Evolutionary conservation across 805 yeast species (phyloP).

Genomic region (Suhomyces prunicola): DNA sequence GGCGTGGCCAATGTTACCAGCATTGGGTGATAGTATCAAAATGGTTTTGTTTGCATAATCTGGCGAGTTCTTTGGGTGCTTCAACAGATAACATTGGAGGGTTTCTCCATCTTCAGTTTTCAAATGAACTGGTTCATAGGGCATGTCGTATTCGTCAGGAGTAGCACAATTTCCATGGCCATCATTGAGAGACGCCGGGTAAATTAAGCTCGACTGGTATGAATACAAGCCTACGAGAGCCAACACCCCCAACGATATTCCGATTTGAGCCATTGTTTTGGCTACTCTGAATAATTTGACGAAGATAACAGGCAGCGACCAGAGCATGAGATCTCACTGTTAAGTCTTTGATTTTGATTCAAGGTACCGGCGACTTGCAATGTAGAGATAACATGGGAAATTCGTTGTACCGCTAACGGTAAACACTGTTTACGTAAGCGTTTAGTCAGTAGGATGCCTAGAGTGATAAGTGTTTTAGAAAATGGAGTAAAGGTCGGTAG

Average conservation of each 20-base stretch:
- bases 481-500: background rate
- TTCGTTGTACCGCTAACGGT: background rate
- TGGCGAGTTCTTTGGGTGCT: constrained; percentile 41
- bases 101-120: constrained; percentile 67
- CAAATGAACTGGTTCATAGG: constrained; percentile 57
- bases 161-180: constrained; percentile 72
- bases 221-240: constrained; percentile 54
- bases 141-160: constrained; percentile 67
- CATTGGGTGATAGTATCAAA: constrained; percentile 82
- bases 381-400: background rate
- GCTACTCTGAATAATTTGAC: constrained; percentile 16
- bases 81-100: constrained; percentile 61
- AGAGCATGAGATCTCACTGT: background rate
- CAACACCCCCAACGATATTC: constrained; percentile 41
- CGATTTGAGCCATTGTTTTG: constrained; percentile 36
- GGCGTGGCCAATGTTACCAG: constrained; percentile 92
- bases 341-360: background rate
- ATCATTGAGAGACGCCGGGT: constrained; percentile 77
- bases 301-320: constrained; percentile 1
- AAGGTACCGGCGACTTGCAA: background rate
- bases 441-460: background rate
- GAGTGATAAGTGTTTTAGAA: background rate
- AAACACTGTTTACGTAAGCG: background rate
- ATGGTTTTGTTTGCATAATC: constrained; percentile 61
- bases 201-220: constrained; percentile 67